Evolutionary conservation across 768 basidiomycete genomes (phyloP).

Genomic region (Cystobasidiopsis lactophilus): DNA sequence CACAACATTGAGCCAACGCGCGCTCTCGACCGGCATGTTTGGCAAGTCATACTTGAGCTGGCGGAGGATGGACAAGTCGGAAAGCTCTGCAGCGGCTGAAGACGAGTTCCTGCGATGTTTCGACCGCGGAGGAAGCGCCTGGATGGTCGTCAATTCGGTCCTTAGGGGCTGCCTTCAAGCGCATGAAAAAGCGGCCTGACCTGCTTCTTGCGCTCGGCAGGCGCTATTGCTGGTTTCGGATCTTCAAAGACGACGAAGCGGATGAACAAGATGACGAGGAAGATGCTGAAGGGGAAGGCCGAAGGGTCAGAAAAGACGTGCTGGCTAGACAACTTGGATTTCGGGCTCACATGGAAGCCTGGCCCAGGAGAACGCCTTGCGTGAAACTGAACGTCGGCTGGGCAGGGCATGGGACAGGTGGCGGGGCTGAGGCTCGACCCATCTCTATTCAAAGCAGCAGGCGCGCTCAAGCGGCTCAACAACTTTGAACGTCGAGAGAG

Average conservation of each 20-base stretch:
- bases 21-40: slow-evolving; percentile 39
- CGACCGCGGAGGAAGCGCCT: no score
- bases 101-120: not conserved
- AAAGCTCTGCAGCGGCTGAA: slow-evolving; percentile 19
- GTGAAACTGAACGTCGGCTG: slow-evolving; percentile 36
- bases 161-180: no score
- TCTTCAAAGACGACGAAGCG: slow-evolving; percentile 89
- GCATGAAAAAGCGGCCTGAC: slow-evolving; percentile 6
- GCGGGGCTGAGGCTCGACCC: no score
- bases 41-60: slow-evolving; percentile 27
- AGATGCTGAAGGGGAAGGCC: slow-evolving; percentile 7
- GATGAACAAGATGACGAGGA: slow-evolving; percentile 38
- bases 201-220: slow-evolving; percentile 7
- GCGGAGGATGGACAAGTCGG: slow-evolving; percentile 21
- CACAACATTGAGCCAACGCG: slow-evolving; percentile 78
- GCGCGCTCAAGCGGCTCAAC: no score
- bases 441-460: no score
- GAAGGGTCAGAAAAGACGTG: not conserved
- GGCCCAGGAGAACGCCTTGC: slow-evolving; percentile 78
- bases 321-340: slow-evolving; percentile 30
- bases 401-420: no score
- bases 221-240: slow-evolving; percentile 6
- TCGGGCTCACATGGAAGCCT: slow-evolving; percentile 61
- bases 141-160: slow-evolving; percentile 19
- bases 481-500: no score